Conservation (phyloP, 2,329 filamentous ascomycete genomes). For the Exserohilum rostratum region DNA sequence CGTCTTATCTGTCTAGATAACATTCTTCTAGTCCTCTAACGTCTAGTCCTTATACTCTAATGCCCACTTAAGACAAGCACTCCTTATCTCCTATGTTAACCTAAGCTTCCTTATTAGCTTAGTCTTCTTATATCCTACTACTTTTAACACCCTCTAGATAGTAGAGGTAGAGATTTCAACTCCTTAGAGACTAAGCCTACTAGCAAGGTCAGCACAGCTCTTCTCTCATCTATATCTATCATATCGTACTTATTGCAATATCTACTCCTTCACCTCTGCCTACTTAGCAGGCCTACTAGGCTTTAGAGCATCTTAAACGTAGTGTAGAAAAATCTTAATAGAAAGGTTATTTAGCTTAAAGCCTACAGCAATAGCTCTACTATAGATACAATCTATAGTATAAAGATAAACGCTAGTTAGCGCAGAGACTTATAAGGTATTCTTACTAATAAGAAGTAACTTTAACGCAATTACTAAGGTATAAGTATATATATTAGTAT, state of each 20-base stretch:
- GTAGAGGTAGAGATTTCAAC: not conserved
- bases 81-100: too few relatives aligned
- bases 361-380: too few relatives aligned
- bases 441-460: not conserved
- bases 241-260: constrained; percentile 3
- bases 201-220: constrained; percentile 5
- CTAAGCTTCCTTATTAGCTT: too few relatives aligned
- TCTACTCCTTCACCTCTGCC: not conserved
- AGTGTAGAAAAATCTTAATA: not conserved
- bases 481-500: too few relatives aligned
- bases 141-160: too few relatives aligned
- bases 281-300: not conserved
- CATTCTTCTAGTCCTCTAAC: too few relatives aligned
- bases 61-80: too few relatives aligned
- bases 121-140: too few relatives aligned
- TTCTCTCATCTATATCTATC: constrained; percentile 14
- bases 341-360: constrained; percentile 7
- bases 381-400: constrained; percentile 11
- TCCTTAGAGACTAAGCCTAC: too few relatives aligned
- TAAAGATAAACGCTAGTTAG: too few relatives aligned
- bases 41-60: too few relatives aligned
- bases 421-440: not conserved
- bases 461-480: constrained; percentile 8
- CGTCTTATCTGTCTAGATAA: not conserved
- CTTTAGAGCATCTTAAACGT: not conserved